Evolutionary conservation across 2,329 filamentous ascomycete genomes (phyloP).

Genomic region (Beauveria sp.): DNA sequence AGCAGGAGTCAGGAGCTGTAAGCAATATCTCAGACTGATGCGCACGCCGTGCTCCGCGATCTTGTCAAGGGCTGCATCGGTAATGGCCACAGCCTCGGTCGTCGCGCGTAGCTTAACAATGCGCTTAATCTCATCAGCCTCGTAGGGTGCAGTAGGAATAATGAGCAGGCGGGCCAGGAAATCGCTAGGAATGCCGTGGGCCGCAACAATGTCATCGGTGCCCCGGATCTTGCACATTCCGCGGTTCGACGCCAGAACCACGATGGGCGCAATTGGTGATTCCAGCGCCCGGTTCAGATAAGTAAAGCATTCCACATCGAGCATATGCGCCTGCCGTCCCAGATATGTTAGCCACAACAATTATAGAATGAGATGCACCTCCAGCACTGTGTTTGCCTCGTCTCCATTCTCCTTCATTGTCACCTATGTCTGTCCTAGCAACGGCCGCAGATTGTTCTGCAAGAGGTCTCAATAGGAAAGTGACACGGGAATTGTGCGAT

Average conservation of each 20-base stretch:
- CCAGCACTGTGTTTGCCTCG: not conserved
- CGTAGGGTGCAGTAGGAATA: conserved; percentile 87
- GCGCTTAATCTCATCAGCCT: conserved; percentile 79
- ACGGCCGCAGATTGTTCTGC: not conserved
- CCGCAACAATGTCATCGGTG: conserved; percentile 71
- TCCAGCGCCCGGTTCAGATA: conserved; percentile 98
- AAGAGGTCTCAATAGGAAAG: not conserved
- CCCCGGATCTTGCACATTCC: conserved; percentile 90
- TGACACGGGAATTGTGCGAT: not conserved
- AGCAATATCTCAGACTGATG: conserved; percentile 84
- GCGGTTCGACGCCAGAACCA: conserved; percentile 94
- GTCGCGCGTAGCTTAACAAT: conserved; percentile 81
- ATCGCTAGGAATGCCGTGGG: conserved; percentile 90
- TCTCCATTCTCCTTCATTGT: not conserved
- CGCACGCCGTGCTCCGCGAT: conserved; percentile 79
- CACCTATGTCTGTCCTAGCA: not conserved
- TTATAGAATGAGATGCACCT: not conserved
- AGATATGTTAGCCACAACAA: conserved; percentile 9
- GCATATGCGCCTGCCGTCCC: conserved; percentile 79
- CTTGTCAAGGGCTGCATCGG: conserved; percentile 77
- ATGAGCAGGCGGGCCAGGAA: conserved; percentile 91
- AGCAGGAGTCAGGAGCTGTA: conserved; percentile 83
- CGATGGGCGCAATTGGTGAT: conserved; percentile 88
- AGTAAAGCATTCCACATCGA: conserved; percentile 98
- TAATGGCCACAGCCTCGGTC: conserved; percentile 72